phyloP scores from a whole-genome alignment of 352 stramenopile species.

The Pythium myriotylum region DNA sequence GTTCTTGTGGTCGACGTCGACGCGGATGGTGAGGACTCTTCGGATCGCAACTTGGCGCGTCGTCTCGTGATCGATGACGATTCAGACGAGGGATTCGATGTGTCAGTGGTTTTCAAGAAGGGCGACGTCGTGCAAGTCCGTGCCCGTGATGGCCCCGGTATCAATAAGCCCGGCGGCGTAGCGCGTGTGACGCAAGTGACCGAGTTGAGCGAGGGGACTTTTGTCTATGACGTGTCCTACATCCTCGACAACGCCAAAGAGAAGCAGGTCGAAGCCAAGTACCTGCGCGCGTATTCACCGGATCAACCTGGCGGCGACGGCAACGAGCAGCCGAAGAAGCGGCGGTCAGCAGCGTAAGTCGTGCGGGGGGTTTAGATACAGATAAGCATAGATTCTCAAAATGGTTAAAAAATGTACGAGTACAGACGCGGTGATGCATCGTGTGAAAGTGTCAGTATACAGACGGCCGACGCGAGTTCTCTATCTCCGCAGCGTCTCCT shows the following conservation, averaged over 20 bases:
- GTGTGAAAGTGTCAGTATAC: too few relatives aligned
- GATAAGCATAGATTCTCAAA: neutral
- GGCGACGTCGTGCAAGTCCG: constrained; percentile 61
- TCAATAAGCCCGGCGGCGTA: constrained; percentile 76
- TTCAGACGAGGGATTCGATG: constrained; percentile 35
- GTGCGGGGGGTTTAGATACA: neutral
- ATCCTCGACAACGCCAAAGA: constrained; percentile 58
- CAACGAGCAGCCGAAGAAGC: constrained; percentile 13
- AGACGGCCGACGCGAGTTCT: too few relatives aligned
- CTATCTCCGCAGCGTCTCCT: neutral
- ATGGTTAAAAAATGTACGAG: too few relatives aligned
- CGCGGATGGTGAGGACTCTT: neutral
- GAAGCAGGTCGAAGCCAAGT: constrained; percentile 59
- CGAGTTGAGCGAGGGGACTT: constrained; percentile 17
- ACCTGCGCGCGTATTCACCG: constrained; percentile 41
- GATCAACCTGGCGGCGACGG: neutral
- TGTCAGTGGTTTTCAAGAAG: constrained; percentile 44
- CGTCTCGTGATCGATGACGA: constrained; percentile 52
- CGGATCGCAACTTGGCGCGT: constrained; percentile 16
- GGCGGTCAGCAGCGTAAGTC: constrained; percentile 1
- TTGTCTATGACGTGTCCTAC: constrained; percentile 68
- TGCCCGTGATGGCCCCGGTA: constrained; percentile 52
- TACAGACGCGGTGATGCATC: too few relatives aligned
- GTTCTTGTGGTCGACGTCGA: neutral
- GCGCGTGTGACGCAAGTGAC: constrained; percentile 56